Base-by-base conservation (phyloP, 345 rosid species). In the Euphorbia tirucalli region DNA sequence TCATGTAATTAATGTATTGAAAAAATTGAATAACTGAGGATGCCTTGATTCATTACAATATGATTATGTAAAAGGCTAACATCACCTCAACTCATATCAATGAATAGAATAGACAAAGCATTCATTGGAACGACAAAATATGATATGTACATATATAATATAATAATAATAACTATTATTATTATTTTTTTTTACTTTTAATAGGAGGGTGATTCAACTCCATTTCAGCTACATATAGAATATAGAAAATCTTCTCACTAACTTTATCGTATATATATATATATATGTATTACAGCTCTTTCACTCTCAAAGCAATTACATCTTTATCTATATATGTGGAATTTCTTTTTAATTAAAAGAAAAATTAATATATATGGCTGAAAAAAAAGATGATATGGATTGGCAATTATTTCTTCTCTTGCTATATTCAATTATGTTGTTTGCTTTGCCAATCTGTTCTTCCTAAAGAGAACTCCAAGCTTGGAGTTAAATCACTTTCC, bases 391-490 rank as follows among this genome's bases (percentile, higher is more conserved):
- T 35, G 3, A 35, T n/a, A 35, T 35, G 39, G 39, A 35, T 35
- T 7, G 22, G 19, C 0, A 60, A 22, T n/a, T n/a, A n/a, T n/a
- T n/a, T 14, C 19, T 16, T 60, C 16, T 50, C 30, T 73, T 48
- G 27, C 19, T 28, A 27, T 16, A 57, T 35, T 75, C 79, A 80
- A 19, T 75, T 65, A 28, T 46, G 68, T 67, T 48, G 70, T 54
- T 76, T 67, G 74, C 44, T 68, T 39, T 21, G 64, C 81, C 86
- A 77, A 50, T 72, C 66, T 13, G 80, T 60, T 79, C 75, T 81
- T 32, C 88, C 86, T 74, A 85, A 66, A 72, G 80, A 75, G 75
- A 83, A 78, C 71, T 85, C 85, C 83, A 85, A 73, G 85, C 77
- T 83, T 65, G 83, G 85, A 55, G 39, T 61, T 55, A 76, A 74